Evolutionary conservation across 192 early-diverging fungal genomes (phyloP), one percentile per base, ranked within the genome.

Genomic region (Backusella parvicylindrica): DNA sequence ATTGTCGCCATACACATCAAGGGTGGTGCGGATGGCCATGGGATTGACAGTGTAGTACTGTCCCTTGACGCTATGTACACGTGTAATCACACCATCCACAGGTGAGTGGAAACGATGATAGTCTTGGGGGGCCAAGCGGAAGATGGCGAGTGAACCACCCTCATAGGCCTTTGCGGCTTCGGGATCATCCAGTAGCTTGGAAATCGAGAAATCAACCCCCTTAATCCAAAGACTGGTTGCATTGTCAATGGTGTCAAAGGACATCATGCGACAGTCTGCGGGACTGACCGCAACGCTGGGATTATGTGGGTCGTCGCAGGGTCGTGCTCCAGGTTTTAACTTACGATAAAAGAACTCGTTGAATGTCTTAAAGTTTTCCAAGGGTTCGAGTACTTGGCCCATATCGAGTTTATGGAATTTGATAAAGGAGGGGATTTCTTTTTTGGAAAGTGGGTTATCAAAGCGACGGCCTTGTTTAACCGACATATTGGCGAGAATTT

Each of bases 291-390:
- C 84, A 1, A 93, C 89, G 3, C 64, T 60, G 7, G 86, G 83
- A 43, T 92, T 73, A 9, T 84, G 77, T 16, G 84, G 82, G 4
- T 75, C 81, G 12, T 75, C 77, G 36, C 84, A 77, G 6, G 74
- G 71, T 9, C 94, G 82, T 1, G 91, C 84, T 16, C 70, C 79
- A 5, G 90, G 88, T 76, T 93, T 95, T 43, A 95, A 83, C 33
- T 90, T 91, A 15, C 94, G 88, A 77, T 92, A 94, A 77, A 95
- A 95, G 83, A 95, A 95, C 78, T 95, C 90, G 81, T 95, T 95
- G 74, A 95, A 95, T 38, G 81, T 94, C 32, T 86, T 83, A 67
- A 92, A 95, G 37, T 77, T 85, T 21, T 88, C 81, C 31, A 93
- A 53, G 6, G 94, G 91, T 7, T 93, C 87, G 1, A 90, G 71